Conservation (phyloP, 1,284 basidiomycete species). For the Takashimella tepidaria region DNA sequence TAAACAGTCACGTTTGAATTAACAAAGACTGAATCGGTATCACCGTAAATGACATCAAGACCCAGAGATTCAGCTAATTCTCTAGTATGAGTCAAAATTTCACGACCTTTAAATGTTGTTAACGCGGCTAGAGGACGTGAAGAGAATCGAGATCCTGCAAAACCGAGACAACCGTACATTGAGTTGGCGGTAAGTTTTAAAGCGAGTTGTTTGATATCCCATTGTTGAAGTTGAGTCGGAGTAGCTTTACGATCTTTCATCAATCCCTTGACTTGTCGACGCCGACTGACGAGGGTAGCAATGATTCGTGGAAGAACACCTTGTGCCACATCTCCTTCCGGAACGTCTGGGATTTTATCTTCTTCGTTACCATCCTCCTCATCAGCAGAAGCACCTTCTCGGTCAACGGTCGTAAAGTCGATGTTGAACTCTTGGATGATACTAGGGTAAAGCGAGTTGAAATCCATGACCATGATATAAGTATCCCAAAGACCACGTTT, state of each 20-base stretch:
- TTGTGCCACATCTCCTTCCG: constrained; percentile 64
- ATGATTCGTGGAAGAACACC: constrained; percentile 95
- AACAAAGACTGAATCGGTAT: constrained; percentile 98
- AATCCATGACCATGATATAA: constrained; percentile 98
- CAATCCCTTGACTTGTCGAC: constrained; percentile 83
- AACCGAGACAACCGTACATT: constrained; percentile 99
- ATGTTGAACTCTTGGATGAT: constrained; percentile 99
- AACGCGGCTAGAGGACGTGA: constrained; percentile 94
- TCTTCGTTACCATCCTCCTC: constrained; percentile 59
- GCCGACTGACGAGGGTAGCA: constrained; percentile 83
- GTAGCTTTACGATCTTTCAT: constrained; percentile 87
- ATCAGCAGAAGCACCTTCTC: constrained; percentile 53
- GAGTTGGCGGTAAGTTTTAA: constrained; percentile 98
- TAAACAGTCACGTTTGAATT: constrained; percentile 91
- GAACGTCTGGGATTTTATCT: constrained; percentile 85
- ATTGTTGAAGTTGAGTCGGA: constrained; percentile 77
- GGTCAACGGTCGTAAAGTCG: constrained; percentile 94
- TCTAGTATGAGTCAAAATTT: constrained; percentile 89
- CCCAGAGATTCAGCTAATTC: constrained; percentile 86
- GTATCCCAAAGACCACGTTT: constrained; percentile 96
- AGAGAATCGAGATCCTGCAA: constrained; percentile 94
- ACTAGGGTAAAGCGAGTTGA: constrained; percentile 97
- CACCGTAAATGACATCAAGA: constrained; percentile 95
- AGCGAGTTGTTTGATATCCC: constrained; percentile 95
- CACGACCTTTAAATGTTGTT: constrained; percentile 96